These are phyloP conservation scores for Exophiala sp. DNA, from an alignment of 2,329 filamentous ascomycete genomes.

Conservation along the genomic window DNA sequence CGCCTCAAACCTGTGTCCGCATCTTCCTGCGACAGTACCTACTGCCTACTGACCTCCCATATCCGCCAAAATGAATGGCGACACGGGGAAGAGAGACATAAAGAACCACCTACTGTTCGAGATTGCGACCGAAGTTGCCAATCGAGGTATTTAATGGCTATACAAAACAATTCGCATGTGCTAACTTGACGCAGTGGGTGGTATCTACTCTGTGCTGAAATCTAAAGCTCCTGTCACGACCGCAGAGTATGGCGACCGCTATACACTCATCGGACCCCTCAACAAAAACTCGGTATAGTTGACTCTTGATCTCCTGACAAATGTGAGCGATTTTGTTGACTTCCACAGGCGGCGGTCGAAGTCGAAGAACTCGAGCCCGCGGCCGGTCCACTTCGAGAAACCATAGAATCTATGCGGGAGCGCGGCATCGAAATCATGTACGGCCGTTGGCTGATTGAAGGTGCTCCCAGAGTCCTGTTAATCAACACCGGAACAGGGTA, in stretches of 20 bases:
- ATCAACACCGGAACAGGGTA: conserved; percentile 95
- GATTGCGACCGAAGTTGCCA: conserved; percentile 92
- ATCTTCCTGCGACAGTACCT: neutral
- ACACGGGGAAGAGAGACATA: conserved; percentile 58
- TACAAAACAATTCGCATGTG: conserved; percentile 21
- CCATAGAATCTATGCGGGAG: conserved; percentile 87
- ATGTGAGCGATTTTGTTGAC: conserved; percentile 25
- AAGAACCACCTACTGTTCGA: conserved; percentile 96
- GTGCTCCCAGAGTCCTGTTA: conserved; percentile 84
- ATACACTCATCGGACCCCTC: conserved; percentile 89
- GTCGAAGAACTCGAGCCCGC: conserved; percentile 88
- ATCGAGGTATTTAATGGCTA: conserved; percentile 61
- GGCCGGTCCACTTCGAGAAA: conserved; percentile 69
- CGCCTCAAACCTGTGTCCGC: conserved; percentile 1
- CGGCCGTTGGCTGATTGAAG: conserved; percentile 95
- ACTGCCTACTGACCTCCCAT: neutral
- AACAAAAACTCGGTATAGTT: conserved; percentile 72
- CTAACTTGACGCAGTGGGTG: conserved; percentile 61
- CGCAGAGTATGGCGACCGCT: conserved; percentile 95
- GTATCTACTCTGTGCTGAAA: conserved; percentile 98
- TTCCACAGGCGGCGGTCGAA: conserved; percentile 78
- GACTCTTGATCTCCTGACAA: neutral
- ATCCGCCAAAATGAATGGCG: conserved; percentile 27
- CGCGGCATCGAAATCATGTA: conserved; percentile 86
- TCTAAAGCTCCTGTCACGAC: conserved; percentile 97